Conservation (phyloP, 2,329 filamentous ascomycete genomes). For the Cercospora zeina region DNA sequence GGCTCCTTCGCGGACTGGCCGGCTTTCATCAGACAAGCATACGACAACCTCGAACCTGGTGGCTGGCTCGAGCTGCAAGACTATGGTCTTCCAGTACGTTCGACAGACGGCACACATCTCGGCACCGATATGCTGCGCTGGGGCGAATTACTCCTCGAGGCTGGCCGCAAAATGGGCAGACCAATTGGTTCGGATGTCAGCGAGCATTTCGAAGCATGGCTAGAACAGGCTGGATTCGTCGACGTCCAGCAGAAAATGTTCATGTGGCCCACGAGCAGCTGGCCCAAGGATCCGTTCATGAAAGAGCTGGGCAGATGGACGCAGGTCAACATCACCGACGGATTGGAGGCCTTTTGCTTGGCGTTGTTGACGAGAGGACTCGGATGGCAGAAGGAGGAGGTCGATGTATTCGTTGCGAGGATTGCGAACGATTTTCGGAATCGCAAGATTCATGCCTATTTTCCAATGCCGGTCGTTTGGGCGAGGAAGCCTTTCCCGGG, state of each 20-base stretch:
- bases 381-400: constrained; percentile 48
- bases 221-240: constrained; percentile 47
- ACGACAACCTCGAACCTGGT: constrained; percentile 53
- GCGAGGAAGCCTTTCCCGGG: constrained; percentile 38
- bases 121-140: constrained; percentile 39
- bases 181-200: constrained; percentile 45
- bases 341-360: constrained; percentile 47
- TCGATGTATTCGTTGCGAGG: constrained; percentile 46
- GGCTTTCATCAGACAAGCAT: constrained; percentile 51
- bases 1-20: constrained; percentile 57
- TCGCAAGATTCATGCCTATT: constrained; percentile 43
- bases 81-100: constrained; percentile 46
- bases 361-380: constrained; percentile 46
- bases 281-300: constrained; percentile 52
- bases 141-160: constrained; percentile 43
- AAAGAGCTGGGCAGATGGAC: constrained; percentile 54
- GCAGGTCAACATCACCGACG: constrained; percentile 46
- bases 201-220: constrained; percentile 43
- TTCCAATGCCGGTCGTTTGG: constrained; percentile 43
- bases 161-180: constrained; percentile 45
- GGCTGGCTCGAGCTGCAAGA: constrained; percentile 56
- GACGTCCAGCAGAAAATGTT: constrained; percentile 45
- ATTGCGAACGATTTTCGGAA: constrained; percentile 40
- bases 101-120: constrained; percentile 42
- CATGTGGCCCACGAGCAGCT: constrained; percentile 48